Percentiles rank a stretch among this genome's conserved stretches.
phyloP scores from a whole-genome alignment of 1,284 basidiomycete species.

The Melampsora americana region DNA sequence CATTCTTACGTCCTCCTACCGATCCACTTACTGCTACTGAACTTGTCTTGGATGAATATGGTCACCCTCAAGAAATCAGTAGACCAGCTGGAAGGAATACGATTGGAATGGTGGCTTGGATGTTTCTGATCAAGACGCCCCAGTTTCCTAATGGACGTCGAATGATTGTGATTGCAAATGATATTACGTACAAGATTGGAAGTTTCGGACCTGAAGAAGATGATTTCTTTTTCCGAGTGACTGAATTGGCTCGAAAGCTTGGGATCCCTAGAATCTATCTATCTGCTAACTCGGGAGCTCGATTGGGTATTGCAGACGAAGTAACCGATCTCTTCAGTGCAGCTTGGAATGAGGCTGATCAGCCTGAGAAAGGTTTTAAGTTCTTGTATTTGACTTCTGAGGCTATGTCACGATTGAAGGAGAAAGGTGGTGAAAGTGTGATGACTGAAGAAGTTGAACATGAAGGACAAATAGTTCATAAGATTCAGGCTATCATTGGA shows the following conservation, averaged over 20 bases:
- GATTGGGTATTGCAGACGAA: slow-evolving; percentile 94
- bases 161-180: slow-evolving; percentile 89
- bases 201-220: slow-evolving; percentile 96
- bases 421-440: slow-evolving; percentile 64
- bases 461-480: slow-evolving; percentile 79
- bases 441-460: slow-evolving; percentile 80
- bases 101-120: slow-evolving; percentile 98
- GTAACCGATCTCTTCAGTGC: slow-evolving; percentile 81
- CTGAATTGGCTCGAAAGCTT: slow-evolving; percentile 81
- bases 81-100: slow-evolving; percentile 88
- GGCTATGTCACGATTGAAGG: slow-evolving; percentile 63
- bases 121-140: slow-evolving; percentile 86
- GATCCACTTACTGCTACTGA: slow-evolving; percentile 77
- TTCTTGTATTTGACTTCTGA: slow-evolving; percentile 78
- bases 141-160: slow-evolving; percentile 87
- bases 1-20: slow-evolving; percentile 71
- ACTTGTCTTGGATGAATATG: slow-evolving; percentile 89
- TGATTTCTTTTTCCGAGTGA: slow-evolving; percentile 92
- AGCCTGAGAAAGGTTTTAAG: slow-evolving; percentile 91
- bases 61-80: slow-evolving; percentile 81
- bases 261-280: slow-evolving; percentile 93
- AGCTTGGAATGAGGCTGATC: slow-evolving; percentile 76
- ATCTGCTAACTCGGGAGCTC: slow-evolving; percentile 96
- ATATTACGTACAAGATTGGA: slow-evolving; percentile 98
- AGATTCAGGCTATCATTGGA: slow-evolving; percentile 95